phyloP scores from a whole-genome alignment of 495 filamentous ascomycete species.

The Penicillium tannophilum region DNA sequence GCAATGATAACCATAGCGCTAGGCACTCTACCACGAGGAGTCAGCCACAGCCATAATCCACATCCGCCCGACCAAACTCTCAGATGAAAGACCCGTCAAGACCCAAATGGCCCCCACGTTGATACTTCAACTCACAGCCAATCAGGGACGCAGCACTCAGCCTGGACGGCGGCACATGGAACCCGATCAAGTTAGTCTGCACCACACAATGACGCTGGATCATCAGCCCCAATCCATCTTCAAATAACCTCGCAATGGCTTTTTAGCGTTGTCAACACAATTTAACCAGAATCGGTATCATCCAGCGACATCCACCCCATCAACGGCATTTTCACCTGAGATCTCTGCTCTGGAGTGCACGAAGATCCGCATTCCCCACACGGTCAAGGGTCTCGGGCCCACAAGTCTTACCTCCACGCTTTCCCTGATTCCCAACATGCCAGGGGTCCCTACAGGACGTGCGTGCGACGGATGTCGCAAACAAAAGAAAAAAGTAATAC shows the following conservation, averaged over 20 bases:
- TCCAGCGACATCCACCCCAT: neutral
- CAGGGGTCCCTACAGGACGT: constrained; percentile 50
- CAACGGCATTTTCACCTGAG: neutral
- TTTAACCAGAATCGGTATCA: constrained; percentile 3
- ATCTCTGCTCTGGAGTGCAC: neutral
- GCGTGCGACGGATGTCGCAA: constrained; percentile 54
- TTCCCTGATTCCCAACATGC: constrained; percentile 35
- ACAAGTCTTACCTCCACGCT: neutral
- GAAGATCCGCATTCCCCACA: neutral
- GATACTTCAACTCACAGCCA: neutral
- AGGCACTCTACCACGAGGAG: neutral
- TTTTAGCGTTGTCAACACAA: neutral
- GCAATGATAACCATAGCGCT: neutral
- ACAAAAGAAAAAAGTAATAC: constrained; percentile 55
- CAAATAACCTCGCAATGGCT: neutral
- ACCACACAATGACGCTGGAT: neutral
- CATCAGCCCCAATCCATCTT: neutral
- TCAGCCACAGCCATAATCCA: neutral
- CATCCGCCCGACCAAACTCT: neutral
- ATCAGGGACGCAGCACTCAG: neutral
- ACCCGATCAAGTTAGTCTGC: constrained; percentile 23
- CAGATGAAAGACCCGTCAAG: neutral
- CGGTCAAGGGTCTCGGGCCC: constrained; percentile 1
- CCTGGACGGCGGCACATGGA: constrained; percentile 17
- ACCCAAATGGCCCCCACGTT: neutral